Percentiles rank a stretch among this genome's conserved stretches.
phyloP scores from a whole-genome alignment of 2,329 filamentous ascomycete genomes.

The Dissoconium aciculare region DNA sequence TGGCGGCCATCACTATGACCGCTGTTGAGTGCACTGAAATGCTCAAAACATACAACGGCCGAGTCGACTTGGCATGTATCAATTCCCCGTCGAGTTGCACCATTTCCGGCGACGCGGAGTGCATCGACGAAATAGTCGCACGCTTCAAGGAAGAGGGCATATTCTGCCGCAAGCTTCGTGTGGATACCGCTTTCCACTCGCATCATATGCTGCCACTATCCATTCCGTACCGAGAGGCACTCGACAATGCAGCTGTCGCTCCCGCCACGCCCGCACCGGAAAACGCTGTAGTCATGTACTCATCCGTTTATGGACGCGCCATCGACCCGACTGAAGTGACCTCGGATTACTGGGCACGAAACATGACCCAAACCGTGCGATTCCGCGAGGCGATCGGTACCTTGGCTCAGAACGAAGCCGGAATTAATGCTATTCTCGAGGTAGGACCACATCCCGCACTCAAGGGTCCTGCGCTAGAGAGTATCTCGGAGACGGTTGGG shows the following conservation, averaged over 20 bases:
- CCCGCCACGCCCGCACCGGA: conserved; percentile 4
- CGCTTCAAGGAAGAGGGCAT: conserved; percentile 21
- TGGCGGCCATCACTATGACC: conserved; percentile 5
- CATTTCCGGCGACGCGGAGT: conserved; percentile 29
- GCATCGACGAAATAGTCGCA: conserved; percentile 20
- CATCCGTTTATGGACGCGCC: conserved; percentile 6
- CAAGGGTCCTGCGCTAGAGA: conserved; percentile 25
- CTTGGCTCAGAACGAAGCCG: conserved; percentile 15
- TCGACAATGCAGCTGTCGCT: conserved; percentile 7
- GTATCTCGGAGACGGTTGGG: no score
- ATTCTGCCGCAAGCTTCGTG: conserved; percentile 27
- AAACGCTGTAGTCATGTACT: conserved; percentile 12
- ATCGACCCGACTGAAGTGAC: conserved; percentile 12
- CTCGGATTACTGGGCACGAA: conserved; percentile 31
- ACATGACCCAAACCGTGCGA: conserved; percentile 31
- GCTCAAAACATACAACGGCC: background rate
- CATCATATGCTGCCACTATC: conserved; percentile 20
- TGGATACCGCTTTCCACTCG: conserved; percentile 31
- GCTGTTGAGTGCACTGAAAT: conserved; percentile 5
- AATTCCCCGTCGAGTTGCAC: conserved; percentile 31
- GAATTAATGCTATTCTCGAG: conserved; percentile 30
- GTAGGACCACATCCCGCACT: conserved; percentile 35
- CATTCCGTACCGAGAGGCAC: conserved; percentile 8
- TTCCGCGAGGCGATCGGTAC: conserved; percentile 29
- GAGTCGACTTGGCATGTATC: conserved; percentile 9